Evolutionary conservation across 257 asterid species (phyloP).

Genomic region (Solanum pinnatisectum): DNA sequence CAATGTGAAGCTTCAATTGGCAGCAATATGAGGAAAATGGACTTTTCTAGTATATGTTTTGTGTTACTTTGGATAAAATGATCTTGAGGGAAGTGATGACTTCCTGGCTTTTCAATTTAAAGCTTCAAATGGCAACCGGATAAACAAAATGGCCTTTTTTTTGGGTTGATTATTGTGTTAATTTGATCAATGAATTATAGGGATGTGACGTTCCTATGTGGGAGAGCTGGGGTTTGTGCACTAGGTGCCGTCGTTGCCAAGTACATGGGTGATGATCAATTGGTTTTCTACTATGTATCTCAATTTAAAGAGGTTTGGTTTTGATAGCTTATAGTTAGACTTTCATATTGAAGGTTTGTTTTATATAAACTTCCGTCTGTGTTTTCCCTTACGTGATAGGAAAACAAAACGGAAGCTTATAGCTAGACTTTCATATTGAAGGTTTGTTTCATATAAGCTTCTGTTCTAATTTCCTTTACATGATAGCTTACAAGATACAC

Average conservation of each 20-base stretch:
- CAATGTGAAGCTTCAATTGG: background rate
- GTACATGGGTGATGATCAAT: conserved; percentile 30
- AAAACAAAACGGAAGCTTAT: background rate
- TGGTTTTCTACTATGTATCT: conserved; percentile 30
- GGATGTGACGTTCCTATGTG: conserved; percentile 57
- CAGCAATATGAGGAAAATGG: background rate
- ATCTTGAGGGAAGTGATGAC: background rate
- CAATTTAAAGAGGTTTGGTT: conserved; percentile 45
- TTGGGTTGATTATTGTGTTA: background rate
- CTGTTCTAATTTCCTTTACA: background rate
- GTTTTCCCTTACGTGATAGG: background rate
- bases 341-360: background rate
- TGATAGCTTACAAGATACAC: background rate
- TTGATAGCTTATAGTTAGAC: background rate
- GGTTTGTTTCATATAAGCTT: background rate
- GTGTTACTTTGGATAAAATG: background rate
- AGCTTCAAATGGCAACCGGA: background rate
- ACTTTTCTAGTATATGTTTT: background rate
- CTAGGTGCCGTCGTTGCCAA: conserved; percentile 71
- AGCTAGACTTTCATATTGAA: background rate
- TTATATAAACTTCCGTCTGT: background rate
- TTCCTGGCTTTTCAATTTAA: background rate
- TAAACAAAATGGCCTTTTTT: background rate
- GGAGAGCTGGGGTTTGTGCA: conserved; percentile 70
- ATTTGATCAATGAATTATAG: conserved; percentile 18